Base-by-base conservation (phyloP, 768 basidiomycete species). In the Mycena amicta region DNA sequence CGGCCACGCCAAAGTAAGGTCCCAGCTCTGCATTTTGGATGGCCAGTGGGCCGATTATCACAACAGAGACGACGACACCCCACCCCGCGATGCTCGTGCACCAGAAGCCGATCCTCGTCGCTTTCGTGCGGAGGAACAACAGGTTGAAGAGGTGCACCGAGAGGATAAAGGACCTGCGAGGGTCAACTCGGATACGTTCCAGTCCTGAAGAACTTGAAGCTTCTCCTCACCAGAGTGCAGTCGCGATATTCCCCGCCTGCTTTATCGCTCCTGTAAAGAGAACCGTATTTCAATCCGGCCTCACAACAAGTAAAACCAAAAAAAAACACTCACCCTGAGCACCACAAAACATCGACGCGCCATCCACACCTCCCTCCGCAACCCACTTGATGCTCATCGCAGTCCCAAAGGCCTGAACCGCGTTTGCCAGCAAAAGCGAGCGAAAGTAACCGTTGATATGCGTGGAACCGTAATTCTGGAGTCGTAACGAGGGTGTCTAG, bases 1-100 rank as follows among this genome's bases (percentile, higher is more conserved):
- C 80, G 0, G 79, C 71, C 16, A 78, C 70, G 1, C 79, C 78
- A 56, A 77, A 82, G 61, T 79, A 82, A 1, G 76, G 72, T 0
- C 80, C 80, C 16, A 60, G 64, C 5, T 63, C 55, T 3, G 68
- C 47, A 2, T 57, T 72, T 59, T 78, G 70, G 29, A 81, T 66
- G 0, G 65, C 74, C 3, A 70, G 54, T 3, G 77, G 77, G 1
- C 80, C 80, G 27, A 80, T 62, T 3, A 70, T 20, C 13, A 77
- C 73, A 20, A 77, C 58, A 28, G 74, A 52, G 1, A 63, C 51
- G 2, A 80, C 64, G 5, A 74, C 45, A 6, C 55, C 25, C 81
- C 81, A 82, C 5, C 74, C 77, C 8, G 59, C 39, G 4, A 58
- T 40, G 23, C 81, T 65, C 0, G 69, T 65, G 3, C 67, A 40